phyloP scores from a whole-genome alignment of 257 asterid species.

The Craterostigma plantagineum region DNA sequence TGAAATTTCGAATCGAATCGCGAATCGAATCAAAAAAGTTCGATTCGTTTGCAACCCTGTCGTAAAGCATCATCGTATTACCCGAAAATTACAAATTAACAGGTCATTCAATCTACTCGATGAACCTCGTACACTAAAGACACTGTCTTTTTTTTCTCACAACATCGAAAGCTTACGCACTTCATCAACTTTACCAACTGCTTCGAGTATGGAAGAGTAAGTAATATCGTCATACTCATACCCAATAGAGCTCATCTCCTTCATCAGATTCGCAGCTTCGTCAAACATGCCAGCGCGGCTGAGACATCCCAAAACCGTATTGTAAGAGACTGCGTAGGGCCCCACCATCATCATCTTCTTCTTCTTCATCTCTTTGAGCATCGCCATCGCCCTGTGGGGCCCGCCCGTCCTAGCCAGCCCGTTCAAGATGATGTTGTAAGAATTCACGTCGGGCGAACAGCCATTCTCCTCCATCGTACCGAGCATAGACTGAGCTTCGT shows the following conservation, averaged over 20 bases:
- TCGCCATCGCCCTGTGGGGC: slow-evolving; percentile 30
- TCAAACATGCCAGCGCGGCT: slow-evolving; percentile 48
- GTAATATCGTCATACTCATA: slow-evolving; percentile 35
- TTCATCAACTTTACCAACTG: slow-evolving; percentile 40
- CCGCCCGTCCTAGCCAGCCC: slow-evolving; percentile 36
- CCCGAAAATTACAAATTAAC: too few relatives aligned
- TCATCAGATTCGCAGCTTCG: slow-evolving; percentile 43
- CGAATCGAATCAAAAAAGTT: too few relatives aligned
- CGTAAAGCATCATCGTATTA: too few relatives aligned
- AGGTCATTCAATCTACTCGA: too few relatives aligned
- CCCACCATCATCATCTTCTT: slow-evolving; percentile 16
- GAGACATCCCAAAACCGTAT: slow-evolving; percentile 35
- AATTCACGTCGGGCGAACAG: slow-evolving; percentile 31
- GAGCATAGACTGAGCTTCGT: slow-evolving; percentile 38
- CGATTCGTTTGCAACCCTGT: too few relatives aligned
- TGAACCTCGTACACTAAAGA: too few relatives aligned
- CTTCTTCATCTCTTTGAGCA: slow-evolving; percentile 26
- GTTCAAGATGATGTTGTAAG: slow-evolving; percentile 29
- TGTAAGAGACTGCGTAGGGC: slow-evolving; percentile 39
- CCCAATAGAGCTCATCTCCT: slow-evolving; percentile 32
- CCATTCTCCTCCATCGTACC: slow-evolving; percentile 30
- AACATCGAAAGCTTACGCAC: too few relatives aligned
- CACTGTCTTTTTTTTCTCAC: too few relatives aligned
- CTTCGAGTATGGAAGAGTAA: slow-evolving; percentile 41
- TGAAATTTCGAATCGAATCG: too few relatives aligned